Percentiles rank a stretch among this genome's conserved stretches.
phyloP scores from a whole-genome alignment of 2,329 filamentous ascomycete genomes.

The Davidsoniella neocaledoniae region DNA sequence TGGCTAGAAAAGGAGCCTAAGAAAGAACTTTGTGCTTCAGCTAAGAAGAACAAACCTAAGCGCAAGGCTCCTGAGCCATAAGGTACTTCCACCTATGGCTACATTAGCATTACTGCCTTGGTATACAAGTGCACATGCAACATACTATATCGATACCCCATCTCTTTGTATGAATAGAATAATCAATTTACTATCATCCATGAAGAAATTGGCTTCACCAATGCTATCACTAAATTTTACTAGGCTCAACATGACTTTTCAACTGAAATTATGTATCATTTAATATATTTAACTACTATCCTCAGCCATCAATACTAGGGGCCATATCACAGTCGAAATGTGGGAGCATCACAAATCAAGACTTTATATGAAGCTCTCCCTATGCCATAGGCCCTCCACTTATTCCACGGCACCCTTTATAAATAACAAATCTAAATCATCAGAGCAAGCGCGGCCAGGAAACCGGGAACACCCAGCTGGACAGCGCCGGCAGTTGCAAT shows the following conservation, averaged over 20 bases:
- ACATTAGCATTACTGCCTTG: background rate
- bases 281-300: background rate
- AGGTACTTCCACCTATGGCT: background rate
- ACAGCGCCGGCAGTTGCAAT: slow-evolving; percentile 11
- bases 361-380: background rate
- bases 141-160: no score
- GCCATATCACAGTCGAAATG: background rate
- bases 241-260: background rate
- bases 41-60: background rate
- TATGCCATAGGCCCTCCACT: no score
- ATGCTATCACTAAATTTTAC: background rate
- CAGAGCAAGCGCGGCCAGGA: slow-evolving; percentile 5
- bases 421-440: slow-evolving; percentile 4
- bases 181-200: background rate
- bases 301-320: background rate
- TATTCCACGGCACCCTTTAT: no score
- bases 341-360: background rate
- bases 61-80: background rate
- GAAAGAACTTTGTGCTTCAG: background rate
- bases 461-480: slow-evolving; percentile 5
- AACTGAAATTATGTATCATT: background rate
- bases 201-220: background rate
- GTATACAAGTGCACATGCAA: background rate
- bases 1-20: slow-evolving; percentile 33
- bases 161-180: background rate